phyloP scores from a whole-genome alignment of 2,329 filamentous ascomycete genomes.

The Alternaria solani region DNA sequence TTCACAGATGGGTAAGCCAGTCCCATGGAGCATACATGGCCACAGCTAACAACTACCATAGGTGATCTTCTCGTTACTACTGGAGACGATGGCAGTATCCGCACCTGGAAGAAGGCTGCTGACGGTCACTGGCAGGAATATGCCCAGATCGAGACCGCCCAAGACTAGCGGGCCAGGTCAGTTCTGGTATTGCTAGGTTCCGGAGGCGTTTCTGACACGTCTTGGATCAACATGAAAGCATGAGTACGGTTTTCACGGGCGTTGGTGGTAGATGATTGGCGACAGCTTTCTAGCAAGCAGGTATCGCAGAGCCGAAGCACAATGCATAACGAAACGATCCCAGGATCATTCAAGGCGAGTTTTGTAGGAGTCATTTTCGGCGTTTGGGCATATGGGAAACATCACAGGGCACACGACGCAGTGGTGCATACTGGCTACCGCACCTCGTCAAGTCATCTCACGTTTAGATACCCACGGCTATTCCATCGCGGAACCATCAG shows the following conservation, averaged over 20 bases:
- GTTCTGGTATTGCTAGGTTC: background rate
- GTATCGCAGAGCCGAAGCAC: background rate
- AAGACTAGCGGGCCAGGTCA: constrained; percentile 27
- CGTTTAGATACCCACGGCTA: constrained; percentile 38
- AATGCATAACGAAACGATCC: background rate
- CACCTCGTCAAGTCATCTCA: constrained; percentile 25
- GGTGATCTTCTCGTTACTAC: constrained; percentile 78
- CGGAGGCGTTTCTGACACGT: background rate
- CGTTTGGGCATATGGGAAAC: constrained; percentile 21
- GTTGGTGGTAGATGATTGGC: constrained; percentile 1
- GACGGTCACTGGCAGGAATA: constrained; percentile 60
- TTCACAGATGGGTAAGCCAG: constrained; percentile 55
- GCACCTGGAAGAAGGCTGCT: constrained; percentile 60
- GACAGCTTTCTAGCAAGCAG: background rate
- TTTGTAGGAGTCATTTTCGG: constrained; percentile 3
- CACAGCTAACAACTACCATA: constrained; percentile 53
- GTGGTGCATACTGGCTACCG: constrained; percentile 22
- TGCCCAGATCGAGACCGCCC: constrained; percentile 56
- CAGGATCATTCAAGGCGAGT: background rate
- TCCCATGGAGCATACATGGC: too few relatives aligned
- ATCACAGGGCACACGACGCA: constrained; percentile 1
- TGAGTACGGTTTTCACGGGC: constrained; percentile 4
- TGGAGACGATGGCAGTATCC: constrained; percentile 73
- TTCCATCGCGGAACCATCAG: constrained; percentile 9
- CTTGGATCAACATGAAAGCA: background rate